Conservation (phyloP, 257 asterid genomes). For the Rauvolfia tetraphylla region DNA sequence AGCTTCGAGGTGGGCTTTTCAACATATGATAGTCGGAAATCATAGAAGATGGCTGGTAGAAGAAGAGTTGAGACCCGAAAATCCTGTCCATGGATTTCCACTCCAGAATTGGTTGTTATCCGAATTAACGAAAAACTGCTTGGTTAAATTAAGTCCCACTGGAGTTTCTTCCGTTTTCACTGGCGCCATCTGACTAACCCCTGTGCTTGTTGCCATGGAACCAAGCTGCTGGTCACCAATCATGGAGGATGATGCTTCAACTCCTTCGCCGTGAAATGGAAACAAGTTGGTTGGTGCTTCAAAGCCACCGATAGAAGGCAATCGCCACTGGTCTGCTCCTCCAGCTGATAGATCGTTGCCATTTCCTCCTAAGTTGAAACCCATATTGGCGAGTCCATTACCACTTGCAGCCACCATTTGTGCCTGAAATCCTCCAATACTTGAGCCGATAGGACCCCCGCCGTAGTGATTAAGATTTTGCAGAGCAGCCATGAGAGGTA, state of each 20-base stretch:
- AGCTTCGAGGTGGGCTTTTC: slow-evolving; percentile 6
- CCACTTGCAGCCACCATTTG: slow-evolving; percentile 19
- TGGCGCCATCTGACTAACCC: slow-evolving; percentile 9
- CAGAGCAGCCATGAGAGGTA: slow-evolving; percentile 36
- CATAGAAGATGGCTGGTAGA: slow-evolving; percentile 32
- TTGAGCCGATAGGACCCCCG: slow-evolving; percentile 4
- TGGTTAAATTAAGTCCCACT: slow-evolving; percentile 26
- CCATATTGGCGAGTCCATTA: slow-evolving; percentile 23
- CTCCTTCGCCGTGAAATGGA: slow-evolving; percentile 26
- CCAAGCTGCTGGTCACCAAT: slow-evolving; percentile 16
- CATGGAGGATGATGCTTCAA: slow-evolving; percentile 30
- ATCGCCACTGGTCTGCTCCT: slow-evolving; percentile 30
- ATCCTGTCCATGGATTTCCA: slow-evolving; percentile 34
- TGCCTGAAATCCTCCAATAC: slow-evolving; percentile 25
- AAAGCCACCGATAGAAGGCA: slow-evolving; percentile 23
- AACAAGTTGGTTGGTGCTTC: slow-evolving; percentile 25
- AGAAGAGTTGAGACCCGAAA: slow-evolving; percentile 38
- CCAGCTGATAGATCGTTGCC: slow-evolving; percentile 23
- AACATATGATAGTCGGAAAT: background rate
- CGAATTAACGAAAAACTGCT: slow-evolving; percentile 30
- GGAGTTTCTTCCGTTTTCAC: slow-evolving; percentile 34
- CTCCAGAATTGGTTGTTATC: slow-evolving; percentile 23
- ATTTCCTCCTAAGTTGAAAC: slow-evolving; percentile 26
- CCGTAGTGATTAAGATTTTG: slow-evolving; percentile 31
- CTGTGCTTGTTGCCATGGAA: slow-evolving; percentile 10